Conservation (phyloP, 495 filamentous ascomycete genomes). For the Aspergillus funiculosus region DNA sequence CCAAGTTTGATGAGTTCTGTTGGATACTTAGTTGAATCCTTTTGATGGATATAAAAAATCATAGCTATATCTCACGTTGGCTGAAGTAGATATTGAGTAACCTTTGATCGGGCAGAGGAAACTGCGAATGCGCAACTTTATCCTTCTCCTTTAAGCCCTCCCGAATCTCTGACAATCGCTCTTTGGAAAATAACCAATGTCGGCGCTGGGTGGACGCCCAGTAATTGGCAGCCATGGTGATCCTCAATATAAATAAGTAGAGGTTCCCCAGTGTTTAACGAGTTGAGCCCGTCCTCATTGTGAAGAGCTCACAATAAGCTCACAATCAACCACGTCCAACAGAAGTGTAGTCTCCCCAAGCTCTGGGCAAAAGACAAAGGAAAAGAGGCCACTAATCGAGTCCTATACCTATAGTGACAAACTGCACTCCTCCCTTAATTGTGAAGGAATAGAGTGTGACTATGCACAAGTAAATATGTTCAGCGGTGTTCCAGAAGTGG, state of each 20-base stretch:
- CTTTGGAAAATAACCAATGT: constrained; percentile 84
- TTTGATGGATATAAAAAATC: neutral
- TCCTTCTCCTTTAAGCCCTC: constrained; percentile 68
- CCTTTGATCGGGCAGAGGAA: constrained; percentile 72
- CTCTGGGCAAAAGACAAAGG: too few relatives aligned
- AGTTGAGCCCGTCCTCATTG: too few relatives aligned
- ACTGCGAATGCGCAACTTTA: constrained; percentile 62
- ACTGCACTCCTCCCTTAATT: too few relatives aligned
- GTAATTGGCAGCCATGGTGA: constrained; percentile 85
- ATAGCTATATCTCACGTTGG: constrained; percentile 60
- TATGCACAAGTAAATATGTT: too few relatives aligned
- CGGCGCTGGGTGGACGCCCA: constrained; percentile 90
- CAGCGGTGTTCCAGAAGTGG: constrained; percentile 28
- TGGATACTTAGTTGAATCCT: constrained; percentile 7
- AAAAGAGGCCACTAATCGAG: too few relatives aligned
- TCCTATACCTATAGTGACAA: too few relatives aligned
- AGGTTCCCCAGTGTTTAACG: too few relatives aligned
- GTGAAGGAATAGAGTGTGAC: too few relatives aligned
- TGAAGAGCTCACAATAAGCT: too few relatives aligned
- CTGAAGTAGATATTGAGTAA: constrained; percentile 90
- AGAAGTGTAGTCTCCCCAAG: too few relatives aligned
- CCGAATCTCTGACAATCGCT: constrained; percentile 67
- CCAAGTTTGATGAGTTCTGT: constrained; percentile 77
- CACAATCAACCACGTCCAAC: too few relatives aligned
- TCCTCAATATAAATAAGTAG: neutral